Conservation (phyloP, 257 asterid genomes). For the Datura wrightii region DNA sequence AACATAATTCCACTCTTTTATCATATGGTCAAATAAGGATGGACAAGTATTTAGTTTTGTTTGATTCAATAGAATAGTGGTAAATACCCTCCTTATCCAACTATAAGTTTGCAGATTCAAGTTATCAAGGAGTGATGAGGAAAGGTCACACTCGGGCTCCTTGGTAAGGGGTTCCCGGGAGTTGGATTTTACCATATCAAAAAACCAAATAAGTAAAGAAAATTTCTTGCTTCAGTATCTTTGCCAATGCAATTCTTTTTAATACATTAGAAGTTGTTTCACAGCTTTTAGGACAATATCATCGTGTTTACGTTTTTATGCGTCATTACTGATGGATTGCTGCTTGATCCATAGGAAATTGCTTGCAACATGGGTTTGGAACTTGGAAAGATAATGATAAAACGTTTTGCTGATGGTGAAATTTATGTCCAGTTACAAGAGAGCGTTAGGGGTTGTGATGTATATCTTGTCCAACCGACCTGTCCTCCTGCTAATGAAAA, state of each 20-base stretch:
- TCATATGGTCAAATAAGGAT: background rate
- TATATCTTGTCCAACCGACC: conserved; percentile 78
- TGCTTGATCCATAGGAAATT: conserved; percentile 62
- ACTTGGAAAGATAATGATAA: conserved; percentile 64
- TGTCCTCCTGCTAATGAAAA: conserved; percentile 94
- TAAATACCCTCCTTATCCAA: background rate
- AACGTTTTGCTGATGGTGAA: conserved; percentile 94
- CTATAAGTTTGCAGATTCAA: background rate
- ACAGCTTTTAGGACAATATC: background rate
- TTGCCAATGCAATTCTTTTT: background rate
- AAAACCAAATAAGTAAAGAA: background rate
- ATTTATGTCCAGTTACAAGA: conserved; percentile 91
- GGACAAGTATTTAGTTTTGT: background rate
- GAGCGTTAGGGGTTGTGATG: conserved; percentile 94
- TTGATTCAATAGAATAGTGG: background rate
- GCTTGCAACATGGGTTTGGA: conserved; percentile 93
- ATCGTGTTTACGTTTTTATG: background rate
- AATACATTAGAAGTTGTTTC: background rate
- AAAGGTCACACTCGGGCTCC: background rate
- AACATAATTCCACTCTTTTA: background rate
- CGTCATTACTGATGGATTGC: conserved; percentile 24
- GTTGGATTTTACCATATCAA: background rate
- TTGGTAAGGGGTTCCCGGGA: background rate
- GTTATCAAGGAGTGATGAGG: background rate
- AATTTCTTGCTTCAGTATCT: background rate